Evolutionary conservation across 208 protist species (phyloP), one percentile per base, ranked within the genome.

Genomic region (Wallacemonas sp.): DNA sequence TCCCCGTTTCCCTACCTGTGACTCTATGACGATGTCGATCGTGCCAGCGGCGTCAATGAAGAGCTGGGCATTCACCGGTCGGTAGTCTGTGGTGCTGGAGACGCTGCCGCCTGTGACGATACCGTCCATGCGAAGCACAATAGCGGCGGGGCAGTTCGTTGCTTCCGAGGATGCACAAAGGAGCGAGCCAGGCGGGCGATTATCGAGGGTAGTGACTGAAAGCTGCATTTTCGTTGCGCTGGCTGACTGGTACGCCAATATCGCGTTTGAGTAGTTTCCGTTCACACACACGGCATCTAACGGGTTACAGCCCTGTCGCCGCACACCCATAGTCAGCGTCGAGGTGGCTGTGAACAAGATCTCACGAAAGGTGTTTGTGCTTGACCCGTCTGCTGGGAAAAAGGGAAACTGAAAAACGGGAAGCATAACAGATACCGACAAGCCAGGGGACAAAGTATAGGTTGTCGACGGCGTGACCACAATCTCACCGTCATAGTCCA

Each of bases 191-290:
- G 46, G 46, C 0, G 46, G 46, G 46, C 46, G 46, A 6, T 5
- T n/a, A 9, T 5, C 6, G 10, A 54, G 6, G 10, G 9, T 26
- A 1, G 26, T 26, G 6, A 27, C 27, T 19, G n/a, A 6, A 39
- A 64, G 1, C 33, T 63, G 17, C 5, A 75, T n/a, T 10, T 29
- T 24, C 8, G 41, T 59, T 30, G 8, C 2, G 17, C 24, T 8
- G 9, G 46, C 32, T 0, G 68, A 68, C 10, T 73, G 46, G 1
- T 79, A 62, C 6, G 72, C 58, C 39, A 76, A 37, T 3, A 76
- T 76, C 15, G 68, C 4, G 44, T 67, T 61, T 2, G 57, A 53
- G 46, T 71, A 78, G 38, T 73, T 71, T 17, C 68, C 77, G 45
- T 76, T 63, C 3, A 67, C 37, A 61, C 72, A 78, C 38, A 57